Evolutionary conservation across 176 grass and related monocot species (phyloP).

Genomic region (Triticum aestivum): DNA sequence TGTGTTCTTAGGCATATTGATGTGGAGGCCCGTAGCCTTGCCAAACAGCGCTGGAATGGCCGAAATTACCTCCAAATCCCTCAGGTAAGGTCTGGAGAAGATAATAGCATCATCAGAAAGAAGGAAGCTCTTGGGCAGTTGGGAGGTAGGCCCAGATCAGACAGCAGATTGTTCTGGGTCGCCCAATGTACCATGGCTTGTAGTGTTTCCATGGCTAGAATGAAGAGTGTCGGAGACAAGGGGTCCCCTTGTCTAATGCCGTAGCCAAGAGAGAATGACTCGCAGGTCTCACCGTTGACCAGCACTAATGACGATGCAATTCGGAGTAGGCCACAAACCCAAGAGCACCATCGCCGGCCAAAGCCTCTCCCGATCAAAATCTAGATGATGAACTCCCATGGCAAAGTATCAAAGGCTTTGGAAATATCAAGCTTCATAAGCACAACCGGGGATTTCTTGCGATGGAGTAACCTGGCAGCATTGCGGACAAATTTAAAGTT

Average conservation of each 20-base stretch:
- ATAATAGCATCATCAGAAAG: not conserved
- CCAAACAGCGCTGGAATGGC: not conserved
- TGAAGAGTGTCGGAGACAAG: too few species aligned
- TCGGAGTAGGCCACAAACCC: not conserved
- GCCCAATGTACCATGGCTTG: not conserved
- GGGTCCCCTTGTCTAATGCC: too few species aligned
- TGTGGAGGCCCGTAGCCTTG: not conserved
- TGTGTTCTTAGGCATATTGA: not conserved
- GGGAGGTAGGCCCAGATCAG: too few species aligned
- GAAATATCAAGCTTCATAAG: not conserved
- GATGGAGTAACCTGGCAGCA: too few species aligned
- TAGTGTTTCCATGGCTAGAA: too few species aligned
- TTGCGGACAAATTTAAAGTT: too few species aligned
- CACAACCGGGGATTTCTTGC: not conserved
- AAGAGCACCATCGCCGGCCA: not conserved
- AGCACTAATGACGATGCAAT: not conserved
- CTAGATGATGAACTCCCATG: not conserved
- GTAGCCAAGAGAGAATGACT: too few species aligned
- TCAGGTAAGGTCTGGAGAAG: not conserved
- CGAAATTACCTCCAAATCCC: not conserved
- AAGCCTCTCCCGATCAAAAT: not conserved
- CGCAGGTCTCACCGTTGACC: not conserved
- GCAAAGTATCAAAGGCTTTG: not conserved
- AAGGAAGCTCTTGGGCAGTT: not conserved
- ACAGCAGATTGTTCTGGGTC: not conserved